Percentiles rank a stretch among this genome's conserved stretches.
These are phyloP conservation scores for Urochloa ruziziensis DNA, from an alignment of 176 grass and related monocot genomes.

Conservation along the genomic window DNA sequence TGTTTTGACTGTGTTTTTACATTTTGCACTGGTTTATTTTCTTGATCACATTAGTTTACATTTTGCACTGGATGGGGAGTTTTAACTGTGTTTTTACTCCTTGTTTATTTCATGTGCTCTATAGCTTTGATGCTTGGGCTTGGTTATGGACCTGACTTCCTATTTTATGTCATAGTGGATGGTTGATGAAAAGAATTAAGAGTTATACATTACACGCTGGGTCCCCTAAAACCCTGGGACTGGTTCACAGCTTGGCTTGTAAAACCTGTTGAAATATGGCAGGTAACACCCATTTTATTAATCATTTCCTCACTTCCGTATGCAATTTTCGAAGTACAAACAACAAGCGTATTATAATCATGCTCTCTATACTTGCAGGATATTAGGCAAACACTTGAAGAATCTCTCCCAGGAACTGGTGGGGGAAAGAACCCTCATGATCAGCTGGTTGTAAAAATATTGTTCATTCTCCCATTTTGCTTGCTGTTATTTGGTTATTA, in stretches of 20 bases:
- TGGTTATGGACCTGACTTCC: conserved; percentile 23
- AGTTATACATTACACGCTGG: conserved; percentile 92
- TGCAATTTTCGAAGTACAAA: conserved; percentile 13
- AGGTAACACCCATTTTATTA: conserved; percentile 46
- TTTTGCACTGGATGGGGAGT: too few species aligned
- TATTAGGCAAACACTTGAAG: conserved; percentile 75
- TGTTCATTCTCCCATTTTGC: conserved; percentile 72
- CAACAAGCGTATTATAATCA: conserved; percentile 11
- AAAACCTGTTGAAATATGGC: conserved; percentile 95
- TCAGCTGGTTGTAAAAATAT: conserved; percentile 55
- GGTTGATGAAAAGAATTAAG: conserved; percentile 92
- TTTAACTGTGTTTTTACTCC: too few species aligned
- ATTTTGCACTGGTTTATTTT: neutral
- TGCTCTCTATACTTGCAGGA: conserved; percentile 46
- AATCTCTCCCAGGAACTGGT: conserved; percentile 78
- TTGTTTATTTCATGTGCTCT: neutral
- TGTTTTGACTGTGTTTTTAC: neutral
- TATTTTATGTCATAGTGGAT: conserved; percentile 69
- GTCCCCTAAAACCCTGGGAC: conserved; percentile 96
- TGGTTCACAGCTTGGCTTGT: conserved; percentile 97
- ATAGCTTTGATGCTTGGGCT: neutral
- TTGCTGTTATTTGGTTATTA: conserved; percentile 77
- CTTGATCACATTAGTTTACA: neutral
- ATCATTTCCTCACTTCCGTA: conserved; percentile 21
- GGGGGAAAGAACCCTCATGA: conserved; percentile 72